Conservation (phyloP, 2,329 filamentous ascomycete species). For the Neocucurbitaria cava region DNA sequence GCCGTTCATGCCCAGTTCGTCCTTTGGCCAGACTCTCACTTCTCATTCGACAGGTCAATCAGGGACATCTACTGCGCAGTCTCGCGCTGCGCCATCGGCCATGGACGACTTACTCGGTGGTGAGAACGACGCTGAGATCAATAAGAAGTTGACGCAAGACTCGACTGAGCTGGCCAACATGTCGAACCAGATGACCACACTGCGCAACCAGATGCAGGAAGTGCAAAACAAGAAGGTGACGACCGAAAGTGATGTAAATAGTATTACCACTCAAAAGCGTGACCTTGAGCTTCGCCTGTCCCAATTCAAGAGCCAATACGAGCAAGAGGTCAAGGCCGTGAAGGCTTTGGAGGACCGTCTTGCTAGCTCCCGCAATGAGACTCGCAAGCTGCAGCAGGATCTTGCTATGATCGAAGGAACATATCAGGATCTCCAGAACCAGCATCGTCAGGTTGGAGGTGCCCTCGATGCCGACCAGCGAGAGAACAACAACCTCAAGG, state of each 20-base stretch:
- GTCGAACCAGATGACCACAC: constrained; percentile 90
- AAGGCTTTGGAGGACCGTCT: constrained; percentile 86
- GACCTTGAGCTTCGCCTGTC: constrained; percentile 89
- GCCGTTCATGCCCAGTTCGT: constrained; percentile 89
- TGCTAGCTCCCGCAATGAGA: constrained; percentile 76
- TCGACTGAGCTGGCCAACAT: constrained; percentile 93
- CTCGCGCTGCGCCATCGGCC: constrained; percentile 54
- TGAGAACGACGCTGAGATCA: constrained; percentile 86
- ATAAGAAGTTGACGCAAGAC: constrained; percentile 85
- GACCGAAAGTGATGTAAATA: constrained; percentile 81
- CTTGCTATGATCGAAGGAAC: constrained; percentile 82
- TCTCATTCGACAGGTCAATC: constrained; percentile 76
- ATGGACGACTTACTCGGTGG: constrained; percentile 83
- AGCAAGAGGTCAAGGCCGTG: constrained; percentile 89
- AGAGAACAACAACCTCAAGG: constrained; percentile 85
- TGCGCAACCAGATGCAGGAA: constrained; percentile 93
- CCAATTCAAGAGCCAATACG: constrained; percentile 86
- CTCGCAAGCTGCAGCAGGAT: constrained; percentile 82
- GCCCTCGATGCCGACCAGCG: constrained; percentile 85
- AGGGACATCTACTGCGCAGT: constrained; percentile 52
- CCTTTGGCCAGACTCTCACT: constrained; percentile 84
- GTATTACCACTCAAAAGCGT: constrained; percentile 84
- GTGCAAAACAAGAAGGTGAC: constrained; percentile 81
- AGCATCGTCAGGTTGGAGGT: constrained; percentile 77
- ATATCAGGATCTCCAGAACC: constrained; percentile 79